Evolutionary conservation across 441 rosid genomes (phyloP).

Genomic region (Erysimum pusillum): DNA sequence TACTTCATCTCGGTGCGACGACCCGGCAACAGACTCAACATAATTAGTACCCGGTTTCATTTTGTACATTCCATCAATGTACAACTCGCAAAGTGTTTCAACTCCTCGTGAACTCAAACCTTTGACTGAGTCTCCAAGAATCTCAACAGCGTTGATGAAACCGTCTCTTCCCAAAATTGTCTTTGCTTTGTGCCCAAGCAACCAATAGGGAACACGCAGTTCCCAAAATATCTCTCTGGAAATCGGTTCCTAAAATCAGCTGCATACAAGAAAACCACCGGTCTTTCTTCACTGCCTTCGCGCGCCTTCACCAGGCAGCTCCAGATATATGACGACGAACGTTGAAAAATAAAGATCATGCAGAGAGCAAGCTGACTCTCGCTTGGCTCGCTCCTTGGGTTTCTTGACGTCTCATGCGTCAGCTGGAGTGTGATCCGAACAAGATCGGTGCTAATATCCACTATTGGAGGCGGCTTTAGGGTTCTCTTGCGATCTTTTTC

Average conservation of each 20-base stretch:
- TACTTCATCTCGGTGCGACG: constrained; percentile 37
- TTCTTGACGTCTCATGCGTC: constrained; percentile 27
- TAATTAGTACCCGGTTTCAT: constrained; percentile 8
- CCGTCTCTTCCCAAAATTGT: constrained; percentile 31
- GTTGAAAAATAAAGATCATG: constrained; percentile 20
- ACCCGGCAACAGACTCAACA: constrained; percentile 48
- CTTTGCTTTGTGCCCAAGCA: constrained; percentile 9
- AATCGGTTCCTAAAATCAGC: constrained; percentile 28
- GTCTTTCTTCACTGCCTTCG: constrained; percentile 14
- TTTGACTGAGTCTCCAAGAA: constrained; percentile 25
- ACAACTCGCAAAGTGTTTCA: constrained; percentile 17
- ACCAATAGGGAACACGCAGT: not conserved
- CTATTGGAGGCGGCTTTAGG: not conserved
- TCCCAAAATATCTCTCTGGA: constrained; percentile 51
- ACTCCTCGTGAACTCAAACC: constrained; percentile 6
- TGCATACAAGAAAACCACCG: constrained; percentile 19
- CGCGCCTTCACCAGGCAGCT: constrained; percentile 46
- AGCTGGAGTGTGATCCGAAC: constrained; percentile 40
- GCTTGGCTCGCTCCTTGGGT: constrained; percentile 15
- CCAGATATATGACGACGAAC: constrained; percentile 25
- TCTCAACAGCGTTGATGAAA: constrained; percentile 23
- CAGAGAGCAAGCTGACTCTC: not conserved
- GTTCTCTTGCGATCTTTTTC: constrained; percentile 19
- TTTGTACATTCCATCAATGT: not conserved
- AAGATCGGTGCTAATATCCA: not conserved